A percentile compares a stretch with the other conserved stretches of the same genome.
Conservation (phyloP, 768 basidiomycete genomes). For the Ephemerocybe angulata region DNA sequence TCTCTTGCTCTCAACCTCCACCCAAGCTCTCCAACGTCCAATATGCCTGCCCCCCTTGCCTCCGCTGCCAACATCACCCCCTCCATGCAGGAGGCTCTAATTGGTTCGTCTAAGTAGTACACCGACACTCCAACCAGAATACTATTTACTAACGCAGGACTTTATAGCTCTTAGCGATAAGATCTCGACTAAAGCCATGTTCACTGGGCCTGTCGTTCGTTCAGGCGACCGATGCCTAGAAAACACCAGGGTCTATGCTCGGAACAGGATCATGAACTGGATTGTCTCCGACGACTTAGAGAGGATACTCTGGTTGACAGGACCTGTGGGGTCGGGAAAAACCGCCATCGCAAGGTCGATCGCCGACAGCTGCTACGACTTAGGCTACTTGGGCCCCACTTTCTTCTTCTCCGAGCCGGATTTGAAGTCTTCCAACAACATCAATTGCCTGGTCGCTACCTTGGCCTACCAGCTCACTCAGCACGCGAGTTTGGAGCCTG, state of each 20-base stretch:
- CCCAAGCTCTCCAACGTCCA: too few species aligned
- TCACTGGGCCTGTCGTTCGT: too few species aligned
- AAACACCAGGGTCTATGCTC: background rate
- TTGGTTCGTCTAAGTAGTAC: too few species aligned
- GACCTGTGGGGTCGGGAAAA: constrained; percentile 19
- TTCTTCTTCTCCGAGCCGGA: constrained; percentile 22
- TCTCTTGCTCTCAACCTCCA: too few species aligned
- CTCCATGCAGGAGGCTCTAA: too few species aligned
- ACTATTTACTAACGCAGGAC: too few species aligned
- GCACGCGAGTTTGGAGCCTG: background rate
- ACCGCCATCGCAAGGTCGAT: constrained; percentile 19
- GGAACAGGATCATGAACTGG: background rate
- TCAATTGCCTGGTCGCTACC: background rate
- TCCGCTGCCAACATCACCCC: too few species aligned
- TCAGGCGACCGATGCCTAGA: too few species aligned
- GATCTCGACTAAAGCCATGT: too few species aligned
- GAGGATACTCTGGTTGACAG: constrained; percentile 17
- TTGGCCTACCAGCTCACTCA: background rate
- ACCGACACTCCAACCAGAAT: too few species aligned
- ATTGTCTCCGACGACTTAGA: background rate
- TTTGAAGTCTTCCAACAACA: background rate
- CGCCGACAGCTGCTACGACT: constrained; percentile 11
- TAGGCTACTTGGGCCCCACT: constrained; percentile 3
- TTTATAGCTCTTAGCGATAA: too few species aligned
- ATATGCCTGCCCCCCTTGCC: too few species aligned